phyloP scores from a whole-genome alignment of 1,139 yeast genomes.

The Lodderomyces orthopsilosis region DNA sequence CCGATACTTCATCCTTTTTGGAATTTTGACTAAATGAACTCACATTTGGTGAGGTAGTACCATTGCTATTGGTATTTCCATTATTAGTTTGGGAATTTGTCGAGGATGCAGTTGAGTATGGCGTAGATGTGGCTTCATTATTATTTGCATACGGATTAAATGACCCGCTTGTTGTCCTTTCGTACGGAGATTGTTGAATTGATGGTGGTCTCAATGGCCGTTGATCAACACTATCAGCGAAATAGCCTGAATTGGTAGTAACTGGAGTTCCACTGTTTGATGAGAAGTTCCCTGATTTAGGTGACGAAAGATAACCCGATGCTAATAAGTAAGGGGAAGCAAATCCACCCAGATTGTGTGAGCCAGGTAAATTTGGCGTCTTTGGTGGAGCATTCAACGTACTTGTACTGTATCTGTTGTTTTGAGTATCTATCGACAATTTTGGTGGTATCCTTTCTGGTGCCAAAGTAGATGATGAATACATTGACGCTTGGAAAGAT shows the following conservation, averaged over 20 bases:
- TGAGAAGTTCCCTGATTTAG: slow-evolving; percentile 33
- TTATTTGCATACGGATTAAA: slow-evolving; percentile 1
- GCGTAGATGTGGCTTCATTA: slow-evolving; percentile 6
- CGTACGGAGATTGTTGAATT: slow-evolving; percentile 8
- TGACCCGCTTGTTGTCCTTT: not conserved
- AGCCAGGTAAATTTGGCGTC: slow-evolving; percentile 27
- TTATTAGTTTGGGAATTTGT: slow-evolving; percentile 2
- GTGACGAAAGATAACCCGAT: slow-evolving; percentile 48
- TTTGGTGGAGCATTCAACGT: slow-evolving; percentile 22
- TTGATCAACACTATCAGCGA: slow-evolving; percentile 6
- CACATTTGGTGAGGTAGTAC: slow-evolving; percentile 10
- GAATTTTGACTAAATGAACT: slow-evolving; percentile 9
- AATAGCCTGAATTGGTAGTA: slow-evolving; percentile 8
- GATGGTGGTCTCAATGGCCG: slow-evolving; percentile 9
- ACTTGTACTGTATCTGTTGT: slow-evolving; percentile 2
- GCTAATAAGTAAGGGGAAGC: slow-evolving; percentile 62
- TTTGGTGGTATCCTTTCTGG: slow-evolving; percentile 23
- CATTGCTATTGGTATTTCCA: slow-evolving; percentile 3
- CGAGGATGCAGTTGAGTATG: slow-evolving; percentile 11
- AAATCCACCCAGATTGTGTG: slow-evolving; percentile 47
- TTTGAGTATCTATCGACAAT: slow-evolving; percentile 33
- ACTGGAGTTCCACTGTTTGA: slow-evolving; percentile 24
- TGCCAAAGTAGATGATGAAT: slow-evolving; percentile 27
- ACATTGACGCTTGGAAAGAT: slow-evolving; percentile 21
- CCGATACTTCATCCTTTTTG: slow-evolving; percentile 15